Base-by-base conservation (phyloP, 73 alveolate genomes). In the Paramecium pentaurelia region DNA sequence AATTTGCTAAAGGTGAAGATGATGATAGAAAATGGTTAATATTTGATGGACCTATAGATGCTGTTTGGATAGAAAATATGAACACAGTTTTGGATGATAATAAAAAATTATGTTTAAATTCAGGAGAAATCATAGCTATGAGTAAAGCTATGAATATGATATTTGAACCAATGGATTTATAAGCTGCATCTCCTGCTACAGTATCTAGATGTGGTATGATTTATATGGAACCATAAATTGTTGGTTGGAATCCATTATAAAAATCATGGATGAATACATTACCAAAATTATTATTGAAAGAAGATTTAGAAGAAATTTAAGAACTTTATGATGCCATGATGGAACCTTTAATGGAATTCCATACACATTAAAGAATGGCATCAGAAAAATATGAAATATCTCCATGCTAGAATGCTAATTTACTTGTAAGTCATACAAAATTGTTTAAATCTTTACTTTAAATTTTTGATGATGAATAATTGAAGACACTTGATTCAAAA, bases 171-270 rank as follows among this genome's bases (percentile, higher is more conserved):
- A 99, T 96, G 93, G 99, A 98, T 94, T 93, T 98, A 93, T 98
- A 98, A n/a, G 99, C 97, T 36, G 99, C 99, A 28, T 97, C 99
- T 5, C 99, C 99, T 12, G 99, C 99, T 22, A 99, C 99, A 30
- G 99, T 99, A 6, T 97, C 99, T 2, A 95, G 99, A 86, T 98
- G 99, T 77, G 99, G 99, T 92, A 98, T 97, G 99, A 99, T 99
- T 47, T 98, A 97, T 92, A 97, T 98, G 99, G 99, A 98, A 71
- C 99, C 99, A 59, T 95, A 95, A n/a, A 95, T 99, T 22, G 92
- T 98, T 86, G 99, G 99, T 9, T 85, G 96, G 6, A 83, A 93
- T 44, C 99, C 99, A 1, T 90, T 97, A 45, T 86, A 95, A 45
- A 88, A 84, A 12, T 95, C 99, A 58, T 98, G 99, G 99, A 71